These are phyloP conservation scores for Marasmius sp. DNA, from an alignment of 1,284 basidiomycete species.

Conservation along the genomic window DNA sequence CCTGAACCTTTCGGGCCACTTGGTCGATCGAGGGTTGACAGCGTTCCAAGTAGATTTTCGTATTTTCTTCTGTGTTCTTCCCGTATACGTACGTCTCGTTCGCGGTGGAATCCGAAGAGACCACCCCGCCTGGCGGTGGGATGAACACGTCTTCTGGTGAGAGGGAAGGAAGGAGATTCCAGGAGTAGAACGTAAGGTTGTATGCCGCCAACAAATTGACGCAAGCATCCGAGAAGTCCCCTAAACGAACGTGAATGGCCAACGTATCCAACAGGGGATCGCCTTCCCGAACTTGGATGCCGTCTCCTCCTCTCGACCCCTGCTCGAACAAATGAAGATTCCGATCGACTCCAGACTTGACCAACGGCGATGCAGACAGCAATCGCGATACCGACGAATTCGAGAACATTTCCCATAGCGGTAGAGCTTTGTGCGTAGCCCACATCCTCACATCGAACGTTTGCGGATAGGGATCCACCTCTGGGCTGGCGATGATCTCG, in stretches of 20 bases:
- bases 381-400: slow-evolving; percentile 40
- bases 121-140: neutral
- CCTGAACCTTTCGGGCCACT: neutral
- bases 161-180: neutral
- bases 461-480: slow-evolving; percentile 38
- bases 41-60: neutral
- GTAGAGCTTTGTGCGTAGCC: slow-evolving; percentile 33
- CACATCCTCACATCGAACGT: slow-evolving; percentile 44
- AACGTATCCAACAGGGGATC: neutral
- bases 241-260: neutral
- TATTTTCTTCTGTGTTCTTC: neutral
- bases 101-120: neutral
- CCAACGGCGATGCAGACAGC: slow-evolving; percentile 37
- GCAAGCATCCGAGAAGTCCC: slow-evolving; percentile 1
- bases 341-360: slow-evolving; percentile 36
- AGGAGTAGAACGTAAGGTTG: slow-evolving; percentile 1
- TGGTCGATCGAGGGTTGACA: neutral
- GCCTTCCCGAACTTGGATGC: no score
- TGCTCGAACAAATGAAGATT: slow-evolving; percentile 38
- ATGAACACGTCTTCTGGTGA: neutral
- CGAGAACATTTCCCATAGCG: slow-evolving; percentile 40
- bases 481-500: slow-evolving; percentile 34
- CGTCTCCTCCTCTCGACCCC: neutral
- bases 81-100: neutral
- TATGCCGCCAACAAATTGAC: neutral